Percentiles rank a stretch among this genome's conserved stretches.
Evolutionary conservation across 495 filamentous ascomycete genomes (phyloP).

Genomic region (Cercophora scortea): DNA sequence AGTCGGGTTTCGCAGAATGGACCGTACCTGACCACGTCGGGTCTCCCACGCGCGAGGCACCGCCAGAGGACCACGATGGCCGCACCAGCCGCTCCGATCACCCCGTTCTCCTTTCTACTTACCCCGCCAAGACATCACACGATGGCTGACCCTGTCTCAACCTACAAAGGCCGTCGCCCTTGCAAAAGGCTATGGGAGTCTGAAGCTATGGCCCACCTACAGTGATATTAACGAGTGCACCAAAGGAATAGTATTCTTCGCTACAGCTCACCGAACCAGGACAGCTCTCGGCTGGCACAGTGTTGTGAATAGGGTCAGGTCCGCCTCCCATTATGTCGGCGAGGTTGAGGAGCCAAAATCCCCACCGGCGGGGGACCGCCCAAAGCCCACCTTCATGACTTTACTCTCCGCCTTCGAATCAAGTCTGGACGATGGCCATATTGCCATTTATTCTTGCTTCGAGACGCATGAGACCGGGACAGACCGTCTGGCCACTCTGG

Average conservation of each 20-base stretch:
- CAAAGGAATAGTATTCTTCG: slow-evolving; percentile 4
- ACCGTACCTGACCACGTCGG: neutral
- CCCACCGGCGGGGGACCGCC: neutral
- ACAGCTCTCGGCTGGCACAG: slow-evolving; percentile 1
- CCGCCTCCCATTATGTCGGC: neutral
- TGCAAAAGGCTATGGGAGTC: slow-evolving; percentile 1
- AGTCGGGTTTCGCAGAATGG: neutral
- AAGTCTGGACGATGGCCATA: slow-evolving; percentile 2
- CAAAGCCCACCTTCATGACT: slow-evolving; percentile 1
- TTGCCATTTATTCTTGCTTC: slow-evolving; percentile 3
- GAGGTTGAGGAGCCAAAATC: neutral
- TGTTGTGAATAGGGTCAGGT: neutral
- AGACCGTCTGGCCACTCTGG: neutral
- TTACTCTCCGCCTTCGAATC: slow-evolving; percentile 3
- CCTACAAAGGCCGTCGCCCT: neutral
- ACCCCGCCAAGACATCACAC: too few relatives aligned
- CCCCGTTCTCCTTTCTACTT: neutral
- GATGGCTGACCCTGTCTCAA: neutral
- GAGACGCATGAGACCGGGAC: slow-evolving; percentile 5
- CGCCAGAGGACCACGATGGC: neutral
- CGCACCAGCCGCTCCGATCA: neutral
- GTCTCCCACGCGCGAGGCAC: neutral
- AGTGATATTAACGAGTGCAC: slow-evolving; percentile 5
- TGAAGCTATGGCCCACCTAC: neutral
- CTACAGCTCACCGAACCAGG: slow-evolving; percentile 4